These are phyloP conservation scores for Trichoderma citrinoviride DNA, from an alignment of 2,329 filamentous ascomycete species.

Conservation along the genomic window DNA sequence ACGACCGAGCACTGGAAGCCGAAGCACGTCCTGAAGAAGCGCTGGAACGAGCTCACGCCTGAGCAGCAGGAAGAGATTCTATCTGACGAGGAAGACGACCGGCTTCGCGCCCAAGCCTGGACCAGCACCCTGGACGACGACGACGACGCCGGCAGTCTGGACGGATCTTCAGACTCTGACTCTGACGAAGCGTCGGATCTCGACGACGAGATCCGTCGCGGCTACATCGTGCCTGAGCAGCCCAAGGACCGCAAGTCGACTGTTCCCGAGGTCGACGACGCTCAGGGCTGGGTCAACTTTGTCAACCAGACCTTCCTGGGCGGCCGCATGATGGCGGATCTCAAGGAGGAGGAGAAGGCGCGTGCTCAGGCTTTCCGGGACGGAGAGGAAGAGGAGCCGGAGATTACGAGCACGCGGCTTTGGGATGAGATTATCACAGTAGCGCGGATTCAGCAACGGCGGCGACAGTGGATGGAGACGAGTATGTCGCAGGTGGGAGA, in stretches of 20 bases:
- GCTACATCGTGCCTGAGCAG: slow-evolving; percentile 32
- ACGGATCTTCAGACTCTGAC: not conserved
- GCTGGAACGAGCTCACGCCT: slow-evolving; percentile 39
- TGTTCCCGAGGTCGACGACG: slow-evolving; percentile 26
- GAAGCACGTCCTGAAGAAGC: slow-evolving; percentile 46
- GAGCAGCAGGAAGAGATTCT: slow-evolving; percentile 40
- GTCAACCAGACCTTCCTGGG: slow-evolving; percentile 29
- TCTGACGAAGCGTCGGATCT: slow-evolving; percentile 26
- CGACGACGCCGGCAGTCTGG: slow-evolving; percentile 19
- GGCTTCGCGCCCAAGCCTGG: slow-evolving; percentile 38
- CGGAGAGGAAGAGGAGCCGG: slow-evolving; percentile 24
- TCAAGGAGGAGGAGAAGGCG: slow-evolving; percentile 29
- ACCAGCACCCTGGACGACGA: slow-evolving; percentile 25
- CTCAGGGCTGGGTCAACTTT: slow-evolving; percentile 30
- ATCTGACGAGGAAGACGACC: slow-evolving; percentile 37
- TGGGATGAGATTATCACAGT: slow-evolving; percentile 28
- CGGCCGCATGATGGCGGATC: slow-evolving; percentile 25
- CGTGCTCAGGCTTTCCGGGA: slow-evolving; percentile 27
- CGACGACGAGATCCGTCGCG: slow-evolving; percentile 37
- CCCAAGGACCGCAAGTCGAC: slow-evolving; percentile 13
- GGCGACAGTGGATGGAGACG: not conserved
- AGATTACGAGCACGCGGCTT: slow-evolving; percentile 25
- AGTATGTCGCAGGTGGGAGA: not conserved
- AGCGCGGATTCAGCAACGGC: not conserved
- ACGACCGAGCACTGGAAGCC: slow-evolving; percentile 42